Base-by-base conservation (phyloP, 805 yeast genomes). In the Candida patagonica region DNA sequence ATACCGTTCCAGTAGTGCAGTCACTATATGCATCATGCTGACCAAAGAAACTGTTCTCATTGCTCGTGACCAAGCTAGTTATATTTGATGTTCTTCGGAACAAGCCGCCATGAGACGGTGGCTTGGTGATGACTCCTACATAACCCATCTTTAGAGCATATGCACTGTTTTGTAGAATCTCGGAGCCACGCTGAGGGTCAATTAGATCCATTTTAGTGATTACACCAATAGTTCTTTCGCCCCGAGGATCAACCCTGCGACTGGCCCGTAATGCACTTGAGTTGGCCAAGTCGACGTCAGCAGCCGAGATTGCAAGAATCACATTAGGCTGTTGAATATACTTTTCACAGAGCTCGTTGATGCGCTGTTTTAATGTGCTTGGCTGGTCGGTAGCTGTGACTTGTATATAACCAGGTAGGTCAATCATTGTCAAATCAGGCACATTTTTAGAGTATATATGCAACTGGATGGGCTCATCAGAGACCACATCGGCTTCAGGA, bases 331-430 rank as follows among this genome's bases (percentile, higher is more conserved):
- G 79, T 53, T 82, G 85, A 45, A 92, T 69, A 55, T 92, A 92
- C 56, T 76, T 76, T 49, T 83, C 83, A 62, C 97, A 92, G 23
- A 92, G 66, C 38, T 70, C 75, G 43, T 84, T 68, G 50, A 92
- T 92, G 55, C 78, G 83, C 23, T 71, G 70, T 54, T 89, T 89
- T 44, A 92, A 70, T 42, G 79, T 84, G 3, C 70, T 62, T 1
- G 99, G 99, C 62, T 92, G 98, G 59, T 89, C 97, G 2, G 94
- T 88, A 2, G 97, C 94, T 56, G 92, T 95, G 4, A 92, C 77
- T 60, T 92, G 99, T 48, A 92, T 94, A 57, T 92, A 92, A 6
- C 99, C 99, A 0, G 99, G 99, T 44, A 92, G 67, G 66, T 92
- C 99, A 15, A 94, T 95, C 48, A 92, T 65, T 0, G 96, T 85